phyloP scores from a whole-genome alignment of 306 rosid genomes.

The Canavalia ensiformis region DNA sequence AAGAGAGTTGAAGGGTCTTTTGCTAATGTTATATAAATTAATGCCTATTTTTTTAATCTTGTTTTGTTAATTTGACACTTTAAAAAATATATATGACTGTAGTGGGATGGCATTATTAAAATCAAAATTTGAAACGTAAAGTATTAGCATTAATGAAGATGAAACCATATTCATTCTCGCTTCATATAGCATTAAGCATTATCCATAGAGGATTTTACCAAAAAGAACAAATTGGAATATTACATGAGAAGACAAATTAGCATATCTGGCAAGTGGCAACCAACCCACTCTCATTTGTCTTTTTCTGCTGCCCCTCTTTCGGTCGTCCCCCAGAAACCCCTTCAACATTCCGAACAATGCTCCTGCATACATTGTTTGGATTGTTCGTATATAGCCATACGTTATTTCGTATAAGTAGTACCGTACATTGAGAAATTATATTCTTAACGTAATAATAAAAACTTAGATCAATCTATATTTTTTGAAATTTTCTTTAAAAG shows the following conservation, averaged over 20 bases:
- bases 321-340: neutral
- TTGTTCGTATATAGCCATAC: neutral
- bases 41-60: too few species aligned
- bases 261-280: conserved; percentile 31
- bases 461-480: too few species aligned
- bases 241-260: conserved; percentile 21
- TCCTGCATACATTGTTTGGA: neutral
- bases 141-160: neutral
- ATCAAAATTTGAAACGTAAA: neutral
- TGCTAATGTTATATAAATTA: too few species aligned
- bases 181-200: neutral
- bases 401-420: too few species aligned
- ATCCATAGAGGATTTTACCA: too few species aligned
- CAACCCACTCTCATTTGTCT: conserved; percentile 22
- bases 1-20: too few species aligned
- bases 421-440: too few species aligned
- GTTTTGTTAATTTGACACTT: too few species aligned
- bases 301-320: neutral
- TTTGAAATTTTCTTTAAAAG: too few species aligned
- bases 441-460: too few species aligned
- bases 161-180: neutral
- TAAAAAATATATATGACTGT: too few species aligned
- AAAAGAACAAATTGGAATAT: neutral
- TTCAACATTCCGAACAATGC: neutral
- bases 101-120: neutral